Evolutionary conservation across 2,329 filamentous ascomycete species (phyloP), one percentile per base, ranked within the genome.

Genomic region (Fusarium bulbicola): DNA sequence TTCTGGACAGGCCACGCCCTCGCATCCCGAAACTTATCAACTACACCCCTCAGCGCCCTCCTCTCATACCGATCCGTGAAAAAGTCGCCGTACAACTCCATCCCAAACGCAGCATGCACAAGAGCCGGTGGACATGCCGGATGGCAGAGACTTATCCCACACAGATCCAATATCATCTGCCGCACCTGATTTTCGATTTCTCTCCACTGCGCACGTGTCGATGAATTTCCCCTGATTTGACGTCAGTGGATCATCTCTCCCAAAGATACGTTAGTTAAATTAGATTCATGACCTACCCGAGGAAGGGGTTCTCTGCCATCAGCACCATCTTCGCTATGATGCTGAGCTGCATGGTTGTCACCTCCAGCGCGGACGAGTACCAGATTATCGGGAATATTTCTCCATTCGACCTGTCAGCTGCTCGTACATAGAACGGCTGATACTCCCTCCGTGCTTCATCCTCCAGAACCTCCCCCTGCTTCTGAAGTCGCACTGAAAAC

Each of bases 21-120:
- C 20, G 81, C 78, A 53, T 84, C 84, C 11, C 82, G 81, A 60
- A 86, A 87, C 52, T 82, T 85, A 54, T 86, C 85, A 9, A 82
- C 81, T 7, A 84, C 84, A 0, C 77, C 82, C 21, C 80, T 79
- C 75, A 84, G 63, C 3, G 82, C 82, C 26, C 75, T 74, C 3
- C 82, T 75, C 64, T 84, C 82, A 50, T 82, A 83, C 15, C 75
- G 77, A 59, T 84, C 82, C 5, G 82, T 83, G 66, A 84, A 84
- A 52, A 82, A 84, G 57, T 84, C 82, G 2, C 82, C 81, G 32
- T 84, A 84, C n/a, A 84, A 65, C 74, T 83, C 81, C 67, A 84
- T 83, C 9, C 82, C 81, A 40, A 84, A 81, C 1, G 80, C 81
- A 0, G 82, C 80, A 12, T 84, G 82, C 6, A 84, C 80, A 6